Conservation (phyloP, 192 early-diverging fungal genomes). For the Podila epigama region DNA sequence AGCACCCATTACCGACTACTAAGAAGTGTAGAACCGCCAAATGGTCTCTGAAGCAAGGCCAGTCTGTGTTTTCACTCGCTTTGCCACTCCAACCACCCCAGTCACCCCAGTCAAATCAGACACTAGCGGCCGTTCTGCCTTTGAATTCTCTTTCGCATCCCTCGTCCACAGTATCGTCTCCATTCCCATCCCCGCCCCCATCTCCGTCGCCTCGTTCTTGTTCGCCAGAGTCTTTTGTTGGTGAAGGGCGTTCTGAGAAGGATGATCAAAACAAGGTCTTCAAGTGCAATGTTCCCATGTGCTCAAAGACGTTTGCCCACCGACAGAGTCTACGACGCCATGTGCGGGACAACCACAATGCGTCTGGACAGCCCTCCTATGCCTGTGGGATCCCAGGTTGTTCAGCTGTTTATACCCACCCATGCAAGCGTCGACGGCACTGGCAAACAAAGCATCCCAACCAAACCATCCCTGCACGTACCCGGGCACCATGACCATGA, state of each 20-base stretch:
- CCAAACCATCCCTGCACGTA: too few species aligned
- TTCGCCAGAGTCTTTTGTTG: too few species aligned
- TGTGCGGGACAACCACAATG: background rate
- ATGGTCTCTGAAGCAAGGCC: background rate
- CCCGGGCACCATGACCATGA: background rate
- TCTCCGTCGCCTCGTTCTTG: too few species aligned
- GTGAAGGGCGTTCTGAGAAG: too few species aligned
- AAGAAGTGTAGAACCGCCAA: too few species aligned
- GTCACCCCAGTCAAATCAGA: background rate
- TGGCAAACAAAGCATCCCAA: background rate
- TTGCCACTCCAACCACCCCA: background rate
- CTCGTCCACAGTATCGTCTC: background rate
- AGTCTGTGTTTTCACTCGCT: background rate
- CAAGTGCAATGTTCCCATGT: background rate
- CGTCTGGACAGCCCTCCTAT: background rate
- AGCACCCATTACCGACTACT: too few species aligned
- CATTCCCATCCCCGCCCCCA: background rate
- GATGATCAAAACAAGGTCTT: background rate
- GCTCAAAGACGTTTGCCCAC: background rate
- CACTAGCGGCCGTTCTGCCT: background rate
- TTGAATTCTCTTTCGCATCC: background rate
- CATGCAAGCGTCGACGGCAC: constrained; percentile 3
- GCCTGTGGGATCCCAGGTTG: background rate
- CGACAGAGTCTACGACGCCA: background rate
- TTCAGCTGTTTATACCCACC: background rate